Conservation (phyloP, 208 protist species). For the Endotrypanum monterogeii region DNA sequence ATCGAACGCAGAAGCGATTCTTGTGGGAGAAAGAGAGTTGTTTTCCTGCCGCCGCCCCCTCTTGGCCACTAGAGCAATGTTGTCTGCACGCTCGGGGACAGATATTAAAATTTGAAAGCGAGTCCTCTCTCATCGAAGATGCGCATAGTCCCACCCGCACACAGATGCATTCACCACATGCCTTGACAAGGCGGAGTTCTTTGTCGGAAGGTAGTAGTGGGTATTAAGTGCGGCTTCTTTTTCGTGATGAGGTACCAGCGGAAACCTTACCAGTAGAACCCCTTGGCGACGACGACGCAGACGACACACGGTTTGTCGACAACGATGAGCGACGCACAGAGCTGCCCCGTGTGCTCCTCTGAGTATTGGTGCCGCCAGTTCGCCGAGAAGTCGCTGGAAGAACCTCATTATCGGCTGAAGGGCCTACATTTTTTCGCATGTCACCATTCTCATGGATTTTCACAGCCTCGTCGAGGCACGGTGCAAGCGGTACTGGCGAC, state of each 20-base stretch:
- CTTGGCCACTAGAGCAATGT: no score
- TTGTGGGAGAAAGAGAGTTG: no score
- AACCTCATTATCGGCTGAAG: neutral
- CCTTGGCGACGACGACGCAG: neutral
- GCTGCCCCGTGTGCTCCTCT: neutral
- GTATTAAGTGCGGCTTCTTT: neutral
- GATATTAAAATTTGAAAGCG: no score
- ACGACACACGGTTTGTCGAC: neutral
- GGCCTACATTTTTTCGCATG: neutral
- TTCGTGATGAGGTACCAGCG: neutral
- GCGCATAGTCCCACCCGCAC: no score
- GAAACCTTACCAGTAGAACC: neutral
- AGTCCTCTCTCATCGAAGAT: no score
- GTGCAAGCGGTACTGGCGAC: constrained; percentile 12
- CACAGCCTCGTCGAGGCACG: constrained; percentile 2
- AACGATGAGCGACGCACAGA: neutral
- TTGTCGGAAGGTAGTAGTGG: no score
- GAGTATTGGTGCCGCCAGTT: neutral
- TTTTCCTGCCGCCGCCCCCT: no score
- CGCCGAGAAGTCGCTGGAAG: neutral
- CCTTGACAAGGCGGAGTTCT: no score
- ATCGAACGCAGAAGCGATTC: no score
- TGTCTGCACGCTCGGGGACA: no score
- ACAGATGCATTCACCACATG: no score
- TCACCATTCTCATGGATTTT: neutral